A percentile compares a stretch with the other conserved stretches of the same genome.
Evolutionary conservation across 2,329 filamentous ascomycete genomes (phyloP).

Genomic region (Helicocarpus griseus): DNA sequence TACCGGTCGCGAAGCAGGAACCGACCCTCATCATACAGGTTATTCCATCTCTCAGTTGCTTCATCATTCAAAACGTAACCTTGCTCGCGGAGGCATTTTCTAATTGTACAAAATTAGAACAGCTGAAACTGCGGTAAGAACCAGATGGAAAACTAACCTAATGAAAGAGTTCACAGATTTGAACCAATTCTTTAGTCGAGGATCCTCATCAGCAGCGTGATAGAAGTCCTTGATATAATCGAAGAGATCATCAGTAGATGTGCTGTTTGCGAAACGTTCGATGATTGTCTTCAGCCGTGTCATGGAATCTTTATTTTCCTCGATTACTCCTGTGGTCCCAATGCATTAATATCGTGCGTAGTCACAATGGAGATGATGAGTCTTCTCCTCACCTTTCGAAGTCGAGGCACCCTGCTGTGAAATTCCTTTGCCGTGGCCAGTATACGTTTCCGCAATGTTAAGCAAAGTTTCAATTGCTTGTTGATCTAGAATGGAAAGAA

Average conservation of each 20-base stretch:
- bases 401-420: slow-evolving; percentile 56
- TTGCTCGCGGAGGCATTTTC: slow-evolving; percentile 75
- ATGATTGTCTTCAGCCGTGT: slow-evolving; percentile 60
- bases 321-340: slow-evolving; percentile 24
- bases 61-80: slow-evolving; percentile 80
- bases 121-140: neutral
- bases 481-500: slow-evolving; percentile 46
- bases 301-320: slow-evolving; percentile 37
- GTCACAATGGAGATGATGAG: neutral
- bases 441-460: slow-evolving; percentile 74
- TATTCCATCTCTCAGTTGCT: slow-evolving; percentile 72
- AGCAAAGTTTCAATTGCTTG: slow-evolving; percentile 84
- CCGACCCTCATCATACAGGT: slow-evolving; percentile 73
- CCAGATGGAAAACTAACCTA: slow-evolving; percentile 24
- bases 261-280: slow-evolving; percentile 92
- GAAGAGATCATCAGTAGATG: slow-evolving; percentile 78
- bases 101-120: slow-evolving; percentile 11
- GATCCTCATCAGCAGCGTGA: slow-evolving; percentile 72
- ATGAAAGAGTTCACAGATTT: slow-evolving; percentile 66
- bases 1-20: slow-evolving; percentile 86
- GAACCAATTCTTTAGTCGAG: slow-evolving; percentile 86
- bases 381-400: slow-evolving; percentile 58
- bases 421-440: slow-evolving; percentile 58
- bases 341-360: neutral
- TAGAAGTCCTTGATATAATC: slow-evolving; percentile 79